phyloP scores from a whole-genome alignment of 306 rosid species.

The Dalbergia cultrata region DNA sequence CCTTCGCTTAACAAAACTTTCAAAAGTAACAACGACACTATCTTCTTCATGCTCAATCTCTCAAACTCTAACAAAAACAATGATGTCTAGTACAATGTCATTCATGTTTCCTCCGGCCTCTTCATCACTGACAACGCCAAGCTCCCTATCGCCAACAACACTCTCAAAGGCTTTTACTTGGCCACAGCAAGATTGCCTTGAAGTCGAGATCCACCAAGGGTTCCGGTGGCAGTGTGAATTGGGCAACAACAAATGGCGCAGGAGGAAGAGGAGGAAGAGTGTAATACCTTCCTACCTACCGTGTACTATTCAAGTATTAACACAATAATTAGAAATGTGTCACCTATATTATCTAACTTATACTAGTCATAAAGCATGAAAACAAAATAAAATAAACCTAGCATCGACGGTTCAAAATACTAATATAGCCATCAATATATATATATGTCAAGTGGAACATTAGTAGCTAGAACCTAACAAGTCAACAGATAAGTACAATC shows the following conservation, averaged over 20 bases:
- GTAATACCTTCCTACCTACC: background rate
- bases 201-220: background rate
- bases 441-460: too few species aligned
- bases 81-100: constrained; percentile 58
- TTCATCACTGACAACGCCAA: constrained; percentile 33
- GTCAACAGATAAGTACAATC: too few species aligned
- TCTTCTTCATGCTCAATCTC: constrained; percentile 49
- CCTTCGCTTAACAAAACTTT: constrained; percentile 60
- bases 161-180: constrained; percentile 63
- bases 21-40: constrained; percentile 45
- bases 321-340: too few species aligned
- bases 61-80: constrained; percentile 71
- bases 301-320: constrained; percentile 51
- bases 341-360: too few species aligned
- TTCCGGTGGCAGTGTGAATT: constrained; percentile 34
- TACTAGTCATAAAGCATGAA: too few species aligned
- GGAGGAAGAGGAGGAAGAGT: constrained; percentile 43
- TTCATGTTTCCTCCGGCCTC: constrained; percentile 49
- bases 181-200: constrained; percentile 61
- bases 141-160: constrained; percentile 33
- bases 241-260: constrained; percentile 2
- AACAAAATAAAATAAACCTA: too few species aligned
- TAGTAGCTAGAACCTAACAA: too few species aligned
- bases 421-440: too few species aligned
- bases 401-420: too few species aligned